Conservation (phyloP, 208 protist species). For the Acanthamoeba triangularis region DNA sequence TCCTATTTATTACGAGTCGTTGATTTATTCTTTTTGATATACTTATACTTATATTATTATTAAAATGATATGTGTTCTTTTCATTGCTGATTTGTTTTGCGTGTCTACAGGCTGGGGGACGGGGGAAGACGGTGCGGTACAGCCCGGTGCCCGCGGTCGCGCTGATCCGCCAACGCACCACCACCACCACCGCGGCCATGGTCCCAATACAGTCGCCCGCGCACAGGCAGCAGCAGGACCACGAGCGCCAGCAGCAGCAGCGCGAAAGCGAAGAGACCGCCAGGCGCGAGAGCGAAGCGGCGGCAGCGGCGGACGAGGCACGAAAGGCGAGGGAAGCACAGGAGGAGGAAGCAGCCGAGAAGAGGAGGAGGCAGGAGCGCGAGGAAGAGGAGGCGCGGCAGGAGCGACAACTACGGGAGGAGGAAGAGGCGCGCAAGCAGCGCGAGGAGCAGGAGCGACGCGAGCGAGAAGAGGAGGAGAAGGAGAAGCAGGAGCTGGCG, state of each 20-base stretch:
- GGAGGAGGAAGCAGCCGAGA: background rate
- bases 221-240: background rate
- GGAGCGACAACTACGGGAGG: background rate
- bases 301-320: background rate
- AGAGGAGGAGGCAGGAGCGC: background rate
- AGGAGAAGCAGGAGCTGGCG: background rate
- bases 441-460: background rate
- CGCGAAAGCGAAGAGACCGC: background rate
- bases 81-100: no score
- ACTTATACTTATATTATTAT: background rate
- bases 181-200: no score
- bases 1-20: background rate
- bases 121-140: background rate
- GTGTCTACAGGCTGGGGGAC: background rate
- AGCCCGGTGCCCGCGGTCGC: background rate
- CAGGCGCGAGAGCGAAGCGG: background rate
- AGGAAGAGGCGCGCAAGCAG: background rate
- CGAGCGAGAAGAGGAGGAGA: conserved; percentile 15
- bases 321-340: background rate
- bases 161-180: background rate
- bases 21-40: background rate
- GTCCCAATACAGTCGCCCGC: background rate
- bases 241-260: background rate
- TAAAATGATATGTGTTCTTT: no score
- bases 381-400: background rate